A percentile compares a stretch with the other conserved stretches of the same genome.
Conservation (phyloP, 257 asterid genomes). For the Paulownia fortunei region DNA sequence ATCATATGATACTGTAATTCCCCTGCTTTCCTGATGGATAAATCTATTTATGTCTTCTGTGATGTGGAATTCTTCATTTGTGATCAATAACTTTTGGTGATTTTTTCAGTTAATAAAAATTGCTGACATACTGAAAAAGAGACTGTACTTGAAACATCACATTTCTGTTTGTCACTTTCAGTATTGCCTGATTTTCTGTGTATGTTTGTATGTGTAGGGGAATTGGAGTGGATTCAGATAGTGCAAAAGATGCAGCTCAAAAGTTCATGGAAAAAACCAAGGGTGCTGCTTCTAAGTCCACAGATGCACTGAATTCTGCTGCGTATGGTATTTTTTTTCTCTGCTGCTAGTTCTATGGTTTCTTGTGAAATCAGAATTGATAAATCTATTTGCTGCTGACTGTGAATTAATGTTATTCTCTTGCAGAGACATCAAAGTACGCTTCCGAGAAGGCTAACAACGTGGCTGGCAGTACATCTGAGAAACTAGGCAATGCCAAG, state of each 20-base stretch:
- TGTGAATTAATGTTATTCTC: not conserved
- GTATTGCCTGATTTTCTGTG: not conserved
- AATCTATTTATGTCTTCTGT: not conserved
- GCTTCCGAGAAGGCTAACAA: conserved; percentile 55
- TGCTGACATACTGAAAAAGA: too few species aligned
- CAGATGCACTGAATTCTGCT: conserved; percentile 44
- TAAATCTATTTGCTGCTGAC: not conserved
- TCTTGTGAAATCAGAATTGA: not conserved
- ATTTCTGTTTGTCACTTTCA: too few species aligned
- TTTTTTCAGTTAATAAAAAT: too few species aligned
- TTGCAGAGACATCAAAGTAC: conserved; percentile 54
- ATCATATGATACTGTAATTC: not conserved
- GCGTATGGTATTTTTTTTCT: conserved; percentile 43
- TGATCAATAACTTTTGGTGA: not conserved
- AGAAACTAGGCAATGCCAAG: conserved; percentile 37
- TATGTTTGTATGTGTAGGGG: conserved; percentile 33
- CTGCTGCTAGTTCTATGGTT: too few species aligned
- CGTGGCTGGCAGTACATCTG: conserved; percentile 32
- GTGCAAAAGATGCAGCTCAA: conserved; percentile 39
- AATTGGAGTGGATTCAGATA: conserved; percentile 33
- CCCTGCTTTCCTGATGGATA: not conserved
- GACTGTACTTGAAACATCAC: too few species aligned
- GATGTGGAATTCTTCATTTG: not conserved
- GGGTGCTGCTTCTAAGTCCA: conserved; percentile 54
- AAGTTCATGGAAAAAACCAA: conserved; percentile 39